Conservation (phyloP, 176 grass and related monocot genomes). For the Elaeis guineensis region DNA sequence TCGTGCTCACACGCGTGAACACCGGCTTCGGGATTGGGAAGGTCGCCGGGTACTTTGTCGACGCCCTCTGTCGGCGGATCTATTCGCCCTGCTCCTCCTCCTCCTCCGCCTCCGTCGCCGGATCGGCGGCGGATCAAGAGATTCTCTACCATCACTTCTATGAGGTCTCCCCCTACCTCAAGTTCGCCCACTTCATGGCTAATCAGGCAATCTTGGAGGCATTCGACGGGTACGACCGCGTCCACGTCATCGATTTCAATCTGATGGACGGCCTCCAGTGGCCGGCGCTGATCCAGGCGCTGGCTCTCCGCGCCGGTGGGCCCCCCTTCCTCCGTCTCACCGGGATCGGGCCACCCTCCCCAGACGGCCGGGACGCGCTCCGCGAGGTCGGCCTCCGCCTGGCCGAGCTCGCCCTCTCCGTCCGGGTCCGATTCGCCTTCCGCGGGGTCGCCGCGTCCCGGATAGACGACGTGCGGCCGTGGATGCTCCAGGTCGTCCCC, state of each 20-base stretch:
- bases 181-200: constrained; percentile 95
- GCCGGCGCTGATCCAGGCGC: constrained; percentile 82
- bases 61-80: constrained; percentile 52
- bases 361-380: constrained; percentile 56
- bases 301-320: constrained; percentile 76
- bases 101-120: background rate
- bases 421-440: constrained; percentile 72
- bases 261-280: constrained; percentile 93
- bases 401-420: constrained; percentile 71
- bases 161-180: constrained; percentile 88
- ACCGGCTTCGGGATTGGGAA: constrained; percentile 56
- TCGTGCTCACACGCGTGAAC: constrained; percentile 42
- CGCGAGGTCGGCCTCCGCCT: constrained; percentile 75
- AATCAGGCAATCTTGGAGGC: constrained; percentile 95
- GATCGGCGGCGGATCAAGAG: constrained; percentile 26
- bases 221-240: constrained; percentile 44
- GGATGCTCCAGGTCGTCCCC: constrained; percentile 63
- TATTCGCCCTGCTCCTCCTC: constrained; percentile 24
- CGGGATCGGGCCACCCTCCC: constrained; percentile 75
- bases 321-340: constrained; percentile 78
- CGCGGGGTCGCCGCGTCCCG: constrained; percentile 73
- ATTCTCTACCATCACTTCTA: constrained; percentile 84
- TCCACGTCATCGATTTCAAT: constrained; percentile 91
- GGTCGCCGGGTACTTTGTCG: constrained; percentile 72
- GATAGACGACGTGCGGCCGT: constrained; percentile 69